Evolutionary conservation across 2,329 filamentous ascomycete species (phyloP).

Genomic region (Lasiodiplodia sp.): DNA sequence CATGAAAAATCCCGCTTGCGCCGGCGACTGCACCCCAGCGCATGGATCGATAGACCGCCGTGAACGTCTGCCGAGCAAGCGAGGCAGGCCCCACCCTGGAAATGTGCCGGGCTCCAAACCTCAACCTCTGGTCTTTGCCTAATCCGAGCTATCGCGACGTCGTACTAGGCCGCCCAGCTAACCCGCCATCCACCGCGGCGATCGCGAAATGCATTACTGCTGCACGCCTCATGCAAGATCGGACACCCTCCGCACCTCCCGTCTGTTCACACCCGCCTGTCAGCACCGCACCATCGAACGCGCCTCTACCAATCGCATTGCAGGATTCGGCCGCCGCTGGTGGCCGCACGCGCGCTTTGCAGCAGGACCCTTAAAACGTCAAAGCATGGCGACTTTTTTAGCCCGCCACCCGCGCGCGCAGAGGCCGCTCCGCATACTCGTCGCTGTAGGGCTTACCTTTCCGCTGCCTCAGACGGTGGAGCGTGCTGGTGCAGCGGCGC

Average conservation of each 20-base stretch:
- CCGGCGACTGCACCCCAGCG: not conserved
- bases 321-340: conserved; percentile 1
- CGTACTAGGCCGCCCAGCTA: conserved; percentile 11
- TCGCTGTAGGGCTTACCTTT: conserved; percentile 11
- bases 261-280: conserved; percentile 1
- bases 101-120: not conserved
- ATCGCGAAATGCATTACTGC: conserved; percentile 14
- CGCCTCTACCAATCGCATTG: conserved; percentile 1
- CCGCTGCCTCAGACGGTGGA: conserved; percentile 9
- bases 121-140: conserved; percentile 22
- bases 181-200: not conserved
- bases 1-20: conserved; percentile 19
- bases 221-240: conserved; percentile 25
- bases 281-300: conserved; percentile 7
- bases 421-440: conserved; percentile 20
- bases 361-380: conserved; percentile 2
- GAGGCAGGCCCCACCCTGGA: not conserved
- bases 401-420: conserved; percentile 16
- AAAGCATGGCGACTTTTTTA: not conserved
- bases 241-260: conserved; percentile 16
- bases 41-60: conserved; percentile 1
- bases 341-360: not conserved
- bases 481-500: conserved; percentile 2
- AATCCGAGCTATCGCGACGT: conserved; percentile 21
- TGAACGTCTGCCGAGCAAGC: conserved; percentile 5